Evolutionary conservation across 257 asterid genomes (phyloP).

Genomic region (Rehmannia glutinosa): DNA sequence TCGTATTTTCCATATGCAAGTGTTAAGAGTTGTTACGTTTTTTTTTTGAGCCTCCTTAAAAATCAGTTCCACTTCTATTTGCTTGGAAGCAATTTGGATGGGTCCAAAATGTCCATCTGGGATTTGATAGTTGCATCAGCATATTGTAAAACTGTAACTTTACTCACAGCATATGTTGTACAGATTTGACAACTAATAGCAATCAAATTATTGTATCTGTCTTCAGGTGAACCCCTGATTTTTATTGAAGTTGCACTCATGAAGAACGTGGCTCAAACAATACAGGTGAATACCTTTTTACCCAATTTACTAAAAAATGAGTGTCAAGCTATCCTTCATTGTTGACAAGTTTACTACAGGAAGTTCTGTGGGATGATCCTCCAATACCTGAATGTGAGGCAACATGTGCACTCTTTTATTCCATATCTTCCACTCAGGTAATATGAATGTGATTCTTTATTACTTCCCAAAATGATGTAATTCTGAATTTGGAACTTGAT

Average conservation of each 20-base stretch:
- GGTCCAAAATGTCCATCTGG: too few relatives aligned
- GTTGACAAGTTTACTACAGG: conserved; percentile 42
- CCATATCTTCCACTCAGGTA: conserved; percentile 97
- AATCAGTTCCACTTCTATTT: too few relatives aligned
- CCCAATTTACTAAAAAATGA: not conserved
- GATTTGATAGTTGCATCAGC: too few relatives aligned
- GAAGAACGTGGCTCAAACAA: conserved; percentile 74
- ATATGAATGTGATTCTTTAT: not conserved
- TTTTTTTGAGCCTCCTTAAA: too few relatives aligned
- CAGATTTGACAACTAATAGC: not conserved
- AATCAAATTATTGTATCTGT: conserved; percentile 16
- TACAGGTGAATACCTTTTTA: conserved; percentile 54
- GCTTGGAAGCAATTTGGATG: too few relatives aligned
- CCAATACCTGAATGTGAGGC: conserved; percentile 87
- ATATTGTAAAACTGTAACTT: too few relatives aligned
- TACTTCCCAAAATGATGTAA: not conserved
- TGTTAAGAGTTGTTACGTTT: too few relatives aligned
- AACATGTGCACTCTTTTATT: conserved; percentile 87
- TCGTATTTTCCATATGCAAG: too few relatives aligned
- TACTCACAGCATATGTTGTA: not conserved
- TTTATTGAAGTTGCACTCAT: conserved; percentile 95
- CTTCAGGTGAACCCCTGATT: conserved; percentile 92
- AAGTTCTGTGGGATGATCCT: conserved; percentile 94
- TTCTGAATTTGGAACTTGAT: not conserved
- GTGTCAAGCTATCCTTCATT: conserved; percentile 11